Evolutionary conservation across 208 protist genomes (phyloP), one percentile per base, ranked within the genome.

Genomic region (Plasmodiophora brassicae): DNA sequence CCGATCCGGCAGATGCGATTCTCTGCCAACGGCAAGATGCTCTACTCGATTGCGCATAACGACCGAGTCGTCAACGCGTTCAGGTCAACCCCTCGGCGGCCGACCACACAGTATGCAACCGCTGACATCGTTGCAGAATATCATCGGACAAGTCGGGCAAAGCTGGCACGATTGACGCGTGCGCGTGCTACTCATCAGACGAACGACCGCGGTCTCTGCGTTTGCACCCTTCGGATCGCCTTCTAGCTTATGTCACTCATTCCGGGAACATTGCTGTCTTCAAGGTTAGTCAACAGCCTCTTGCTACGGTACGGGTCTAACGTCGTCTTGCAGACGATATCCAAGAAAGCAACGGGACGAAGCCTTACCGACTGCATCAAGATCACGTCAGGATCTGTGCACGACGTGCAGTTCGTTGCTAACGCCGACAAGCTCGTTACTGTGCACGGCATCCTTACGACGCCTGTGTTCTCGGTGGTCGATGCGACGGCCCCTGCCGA

Each of bases 261-360:
- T 44, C 65, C 65, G 65, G 65, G 5, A 78, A 78, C 65, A 32
- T 78, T 38, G 65, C n/a, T 14, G n/a, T 78, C 14, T 78, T 78
- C n/a, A 78, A 78, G 10, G 65, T 78, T 28, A 57, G 50, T 57
- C 25, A 25, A 57, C 14, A 25, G 20, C 25, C 50, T 57, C 20
- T 57, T 57, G 50, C 50, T 25, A 57, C 14, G 14, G 14, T 57
- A 25, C 25, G 14, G 25, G 14, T 28, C 25, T 25, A 28, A 57
- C 14, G 50, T 57, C 25, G 20, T 14, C 14, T 57, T 57, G 50
- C 25, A 57, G 14, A 57, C 32, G 41, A 44, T 8, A 32, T 5
- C n/a, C 65, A 32, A 5, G 65, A 44, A 44, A 38, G 5, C 32
- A 78, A 78, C 10, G 32, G 20, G 20, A 28, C 65, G n/a, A 78